Conservation (phyloP, 768 basidiomycete genomes). For the Suillus alpinus region DNA sequence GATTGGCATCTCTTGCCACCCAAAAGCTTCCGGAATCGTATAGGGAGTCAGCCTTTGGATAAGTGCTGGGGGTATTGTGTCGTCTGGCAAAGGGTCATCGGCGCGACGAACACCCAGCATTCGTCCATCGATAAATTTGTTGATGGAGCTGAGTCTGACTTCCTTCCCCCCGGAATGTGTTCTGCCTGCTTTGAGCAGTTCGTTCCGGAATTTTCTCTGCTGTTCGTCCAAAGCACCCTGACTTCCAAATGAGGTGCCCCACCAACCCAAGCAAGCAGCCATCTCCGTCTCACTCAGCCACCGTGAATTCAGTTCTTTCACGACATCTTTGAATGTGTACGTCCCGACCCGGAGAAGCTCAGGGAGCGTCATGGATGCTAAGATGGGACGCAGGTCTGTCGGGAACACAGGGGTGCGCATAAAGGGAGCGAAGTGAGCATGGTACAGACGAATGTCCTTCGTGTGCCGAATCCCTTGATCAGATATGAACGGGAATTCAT, state of each 20-base stretch:
- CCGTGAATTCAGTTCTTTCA: constrained; percentile 63
- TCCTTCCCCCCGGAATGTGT: not conserved
- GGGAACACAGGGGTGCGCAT: constrained; percentile 66
- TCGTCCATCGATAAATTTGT: constrained; percentile 63
- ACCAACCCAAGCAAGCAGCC: constrained; percentile 83
- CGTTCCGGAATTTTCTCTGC: not conserved
- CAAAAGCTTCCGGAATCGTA: constrained; percentile 56
- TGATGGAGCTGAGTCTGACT: constrained; percentile 59
- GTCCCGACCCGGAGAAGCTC: constrained; percentile 57
- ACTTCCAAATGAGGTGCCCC: constrained; percentile 41
- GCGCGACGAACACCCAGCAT: constrained; percentile 47
- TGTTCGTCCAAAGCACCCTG: not conserved
- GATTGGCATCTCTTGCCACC: constrained; percentile 32
- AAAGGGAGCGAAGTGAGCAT: constrained; percentile 63
- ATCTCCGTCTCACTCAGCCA: constrained; percentile 69
- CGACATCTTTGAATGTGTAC: constrained; percentile 75
- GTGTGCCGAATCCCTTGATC: constrained; percentile 66
- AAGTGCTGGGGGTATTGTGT: constrained; percentile 44
- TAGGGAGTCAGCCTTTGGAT: constrained; percentile 32
- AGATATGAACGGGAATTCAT: constrained; percentile 70
- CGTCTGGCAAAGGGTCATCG: constrained; percentile 72
- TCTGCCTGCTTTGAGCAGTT: not conserved
- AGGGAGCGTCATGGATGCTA: constrained; percentile 63
- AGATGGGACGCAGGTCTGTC: not conserved
- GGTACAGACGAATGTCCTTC: constrained; percentile 66